Evolutionary conservation across 225 moss, liverwort and hornwort genomes (phyloP).

Genomic region (Pleurozium schreberi): DNA sequence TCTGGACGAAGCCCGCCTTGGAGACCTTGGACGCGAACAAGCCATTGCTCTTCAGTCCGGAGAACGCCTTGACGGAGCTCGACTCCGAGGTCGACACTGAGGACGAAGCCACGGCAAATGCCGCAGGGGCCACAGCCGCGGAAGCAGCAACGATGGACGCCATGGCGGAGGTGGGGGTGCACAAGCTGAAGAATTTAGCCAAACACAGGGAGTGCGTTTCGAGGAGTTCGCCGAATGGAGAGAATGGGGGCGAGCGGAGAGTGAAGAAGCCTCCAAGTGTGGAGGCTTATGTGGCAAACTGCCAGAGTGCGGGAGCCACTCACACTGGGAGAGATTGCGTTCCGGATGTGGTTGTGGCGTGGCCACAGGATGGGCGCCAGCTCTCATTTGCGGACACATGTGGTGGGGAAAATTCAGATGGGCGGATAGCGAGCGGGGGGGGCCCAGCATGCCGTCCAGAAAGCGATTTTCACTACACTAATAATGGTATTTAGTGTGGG

Average conservation of each 20-base stretch:
- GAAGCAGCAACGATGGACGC: constrained; percentile 24
- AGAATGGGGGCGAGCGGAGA: no score
- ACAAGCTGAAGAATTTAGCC: not conserved
- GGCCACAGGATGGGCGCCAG: not conserved
- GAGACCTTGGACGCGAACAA: constrained; percentile 6
- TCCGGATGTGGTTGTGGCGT: not conserved
- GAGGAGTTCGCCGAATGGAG: not conserved
- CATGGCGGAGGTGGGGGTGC: not conserved
- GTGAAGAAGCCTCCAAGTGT: not conserved
- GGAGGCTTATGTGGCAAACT: not conserved
- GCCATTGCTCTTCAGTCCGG: constrained; percentile 12
- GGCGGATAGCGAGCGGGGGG: not conserved
- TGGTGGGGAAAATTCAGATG: not conserved
- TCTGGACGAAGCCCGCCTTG: constrained; percentile 11
- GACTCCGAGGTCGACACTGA: not conserved
- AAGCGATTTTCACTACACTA: no score
- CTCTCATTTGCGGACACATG: not conserved
- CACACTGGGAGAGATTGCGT: not conserved
- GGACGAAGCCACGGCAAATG: constrained; percentile 2
- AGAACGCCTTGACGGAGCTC: constrained; percentile 19
- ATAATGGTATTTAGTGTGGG: no score
- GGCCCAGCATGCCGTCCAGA: not conserved
- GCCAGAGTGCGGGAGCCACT: not conserved
- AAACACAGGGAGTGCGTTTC: not conserved
- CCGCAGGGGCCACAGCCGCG: constrained; percentile 21